phyloP scores from a whole-genome alignment of 176 grass and related monocot genomes.

The Olyra latifolia region DNA sequence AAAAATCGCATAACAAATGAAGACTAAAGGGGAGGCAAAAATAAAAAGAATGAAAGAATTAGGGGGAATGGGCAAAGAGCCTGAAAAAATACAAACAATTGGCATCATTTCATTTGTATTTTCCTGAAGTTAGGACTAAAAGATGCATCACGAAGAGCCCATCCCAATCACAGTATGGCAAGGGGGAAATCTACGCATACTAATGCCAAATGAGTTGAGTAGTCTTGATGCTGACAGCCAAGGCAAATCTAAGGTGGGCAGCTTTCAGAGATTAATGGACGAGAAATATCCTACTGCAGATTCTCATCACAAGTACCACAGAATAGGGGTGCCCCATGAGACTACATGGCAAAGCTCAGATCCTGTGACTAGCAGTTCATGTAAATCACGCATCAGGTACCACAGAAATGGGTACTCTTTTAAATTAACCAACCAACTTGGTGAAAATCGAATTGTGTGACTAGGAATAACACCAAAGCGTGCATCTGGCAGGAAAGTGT shows the following conservation, averaged over 20 bases:
- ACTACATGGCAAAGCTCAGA: slow-evolving; percentile 19
- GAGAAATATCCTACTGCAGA: background rate
- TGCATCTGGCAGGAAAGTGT: slow-evolving; percentile 9
- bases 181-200: background rate
- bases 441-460: slow-evolving; percentile 42
- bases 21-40: background rate
- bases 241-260: slow-evolving; percentile 26
- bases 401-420: background rate
- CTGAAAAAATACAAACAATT: slow-evolving; percentile 4
- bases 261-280: slow-evolving; percentile 33
- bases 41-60: background rate
- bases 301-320: slow-evolving; percentile 11
- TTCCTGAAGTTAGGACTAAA: background rate
- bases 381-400: slow-evolving; percentile 15
- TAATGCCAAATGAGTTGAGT: slow-evolving; percentile 11
- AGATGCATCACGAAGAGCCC: background rate
- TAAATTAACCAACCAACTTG: slow-evolving; percentile 30
- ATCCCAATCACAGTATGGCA: slow-evolving; percentile 14
- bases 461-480: slow-evolving; percentile 6
- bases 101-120: background rate
- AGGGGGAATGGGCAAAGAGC: background rate
- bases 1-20: background rate
- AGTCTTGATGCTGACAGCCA: background rate
- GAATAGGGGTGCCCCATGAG: background rate
- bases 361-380: background rate